Evolutionary conservation across 2,329 filamentous ascomycete species (phyloP).

Genomic region (Curvularia lunata): DNA sequence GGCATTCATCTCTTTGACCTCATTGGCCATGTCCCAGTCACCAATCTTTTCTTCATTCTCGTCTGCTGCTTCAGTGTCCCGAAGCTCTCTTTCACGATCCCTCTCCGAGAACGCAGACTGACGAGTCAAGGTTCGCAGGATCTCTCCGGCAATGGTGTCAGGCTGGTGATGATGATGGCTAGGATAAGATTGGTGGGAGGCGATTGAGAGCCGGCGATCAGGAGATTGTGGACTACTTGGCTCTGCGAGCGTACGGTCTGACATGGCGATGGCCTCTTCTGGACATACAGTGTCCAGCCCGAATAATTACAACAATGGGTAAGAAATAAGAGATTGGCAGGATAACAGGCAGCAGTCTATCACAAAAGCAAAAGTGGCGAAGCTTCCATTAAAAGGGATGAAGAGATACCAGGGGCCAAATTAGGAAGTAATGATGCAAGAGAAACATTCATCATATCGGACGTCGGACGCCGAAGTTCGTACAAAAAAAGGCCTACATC

Average conservation of each 20-base stretch:
- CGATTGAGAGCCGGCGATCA: background rate
- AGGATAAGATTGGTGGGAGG: background rate
- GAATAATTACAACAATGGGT: background rate
- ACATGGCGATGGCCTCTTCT: background rate
- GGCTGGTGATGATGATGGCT: background rate
- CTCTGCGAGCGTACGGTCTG: background rate
- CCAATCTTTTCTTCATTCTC: background rate
- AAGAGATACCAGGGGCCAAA: background rate
- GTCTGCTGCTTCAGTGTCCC: background rate
- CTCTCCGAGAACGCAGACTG: conserved; percentile 2
- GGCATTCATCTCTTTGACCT: conserved; percentile 3
- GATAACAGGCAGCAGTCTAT: background rate
- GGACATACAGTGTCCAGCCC: background rate
- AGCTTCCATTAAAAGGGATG: too few species aligned
- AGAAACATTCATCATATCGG: background rate
- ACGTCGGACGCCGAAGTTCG: background rate
- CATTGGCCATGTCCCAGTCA: background rate
- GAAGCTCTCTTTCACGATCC: background rate
- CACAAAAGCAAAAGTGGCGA: background rate
- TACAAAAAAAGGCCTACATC: background rate
- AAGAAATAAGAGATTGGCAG: background rate
- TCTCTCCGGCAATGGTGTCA: conserved; percentile 2
- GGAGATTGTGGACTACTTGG: background rate
- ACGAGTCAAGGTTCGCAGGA: conserved; percentile 1
- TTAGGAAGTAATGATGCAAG: background rate